A percentile compares a stretch with the other conserved stretches of the same genome.
Evolutionary conservation across 768 basidiomycete species (phyloP).

Genomic region (Lactarius sp.): DNA sequence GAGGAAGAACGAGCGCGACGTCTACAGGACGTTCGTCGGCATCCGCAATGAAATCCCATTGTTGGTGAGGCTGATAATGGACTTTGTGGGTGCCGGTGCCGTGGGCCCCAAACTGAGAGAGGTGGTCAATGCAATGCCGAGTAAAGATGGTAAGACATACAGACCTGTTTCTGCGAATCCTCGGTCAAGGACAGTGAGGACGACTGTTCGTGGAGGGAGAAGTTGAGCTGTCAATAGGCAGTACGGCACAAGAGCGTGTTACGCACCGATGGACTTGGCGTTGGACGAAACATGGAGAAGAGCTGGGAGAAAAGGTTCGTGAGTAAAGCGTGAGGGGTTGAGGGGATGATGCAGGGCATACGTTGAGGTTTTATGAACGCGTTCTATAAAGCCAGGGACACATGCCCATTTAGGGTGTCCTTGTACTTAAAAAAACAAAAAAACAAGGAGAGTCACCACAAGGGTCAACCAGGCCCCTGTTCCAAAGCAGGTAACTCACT

Average conservation of each 20-base stretch:
- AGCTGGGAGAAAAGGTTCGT: neutral
- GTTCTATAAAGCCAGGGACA: slow-evolving; percentile 4
- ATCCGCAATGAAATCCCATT: slow-evolving; percentile 63
- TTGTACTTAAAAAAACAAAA: slow-evolving; percentile 17
- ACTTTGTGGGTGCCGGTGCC: slow-evolving; percentile 23
- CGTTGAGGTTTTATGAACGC: neutral
- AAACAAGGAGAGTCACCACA: neutral
- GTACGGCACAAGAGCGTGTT: too few relatives aligned
- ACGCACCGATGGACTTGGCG: slow-evolving; percentile 7
- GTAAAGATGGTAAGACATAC: neutral
- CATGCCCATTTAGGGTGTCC: slow-evolving; percentile 13
- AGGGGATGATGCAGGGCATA: neutral
- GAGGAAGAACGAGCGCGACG: slow-evolving; percentile 64
- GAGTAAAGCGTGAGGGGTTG: neutral
- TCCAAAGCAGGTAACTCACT: neutral
- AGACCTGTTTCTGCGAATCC: slow-evolving; percentile 16
- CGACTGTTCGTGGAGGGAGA: slow-evolving; percentile 1
- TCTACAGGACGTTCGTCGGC: slow-evolving; percentile 51
- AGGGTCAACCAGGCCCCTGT: neutral
- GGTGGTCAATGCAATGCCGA: neutral
- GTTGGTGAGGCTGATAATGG: slow-evolving; percentile 26
- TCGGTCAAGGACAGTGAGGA: slow-evolving; percentile 15
- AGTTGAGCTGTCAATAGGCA: neutral
- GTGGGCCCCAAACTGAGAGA: slow-evolving; percentile 4
- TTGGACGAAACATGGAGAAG: slow-evolving; percentile 13